Evolutionary conservation across 129 eudicot species (phyloP).

Genomic region (Arctium minus): DNA sequence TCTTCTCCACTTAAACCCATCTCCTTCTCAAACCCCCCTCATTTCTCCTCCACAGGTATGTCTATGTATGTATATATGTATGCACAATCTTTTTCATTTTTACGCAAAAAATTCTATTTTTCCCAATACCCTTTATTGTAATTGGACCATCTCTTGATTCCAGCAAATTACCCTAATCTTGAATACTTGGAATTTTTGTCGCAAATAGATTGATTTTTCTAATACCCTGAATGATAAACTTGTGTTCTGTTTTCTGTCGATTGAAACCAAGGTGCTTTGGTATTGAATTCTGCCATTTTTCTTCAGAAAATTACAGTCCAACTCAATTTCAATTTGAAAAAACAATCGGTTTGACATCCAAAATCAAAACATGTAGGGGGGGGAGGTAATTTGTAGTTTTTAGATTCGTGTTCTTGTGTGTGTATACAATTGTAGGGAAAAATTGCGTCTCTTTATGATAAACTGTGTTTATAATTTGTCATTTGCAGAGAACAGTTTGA

Average conservation of each 20-base stretch:
- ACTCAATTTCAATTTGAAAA: neutral
- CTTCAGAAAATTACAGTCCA: neutral
- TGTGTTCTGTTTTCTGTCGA: neutral
- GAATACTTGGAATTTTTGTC: neutral
- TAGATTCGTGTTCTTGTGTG: too few relatives aligned
- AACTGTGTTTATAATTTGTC: neutral
- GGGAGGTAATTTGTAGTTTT: too few relatives aligned
- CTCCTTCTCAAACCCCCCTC: conserved; percentile 22
- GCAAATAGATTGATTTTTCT: neutral
- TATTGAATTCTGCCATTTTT: too few relatives aligned
- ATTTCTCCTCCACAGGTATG: conserved; percentile 32
- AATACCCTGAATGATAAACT: neutral
- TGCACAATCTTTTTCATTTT: neutral
- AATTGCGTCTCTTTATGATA: neutral
- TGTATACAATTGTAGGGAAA: neutral
- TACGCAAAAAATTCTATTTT: neutral
- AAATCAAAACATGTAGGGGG: too few relatives aligned
- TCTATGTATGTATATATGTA: neutral
- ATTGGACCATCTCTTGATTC: neutral
- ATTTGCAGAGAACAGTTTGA: conserved; percentile 39
- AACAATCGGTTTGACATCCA: neutral
- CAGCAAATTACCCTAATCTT: neutral
- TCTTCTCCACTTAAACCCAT: conserved; percentile 30
- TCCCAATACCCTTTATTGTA: neutral
- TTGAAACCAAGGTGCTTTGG: neutral